Base-by-base conservation (phyloP, 345 rosid species). In the Psidium guajava region DNA sequence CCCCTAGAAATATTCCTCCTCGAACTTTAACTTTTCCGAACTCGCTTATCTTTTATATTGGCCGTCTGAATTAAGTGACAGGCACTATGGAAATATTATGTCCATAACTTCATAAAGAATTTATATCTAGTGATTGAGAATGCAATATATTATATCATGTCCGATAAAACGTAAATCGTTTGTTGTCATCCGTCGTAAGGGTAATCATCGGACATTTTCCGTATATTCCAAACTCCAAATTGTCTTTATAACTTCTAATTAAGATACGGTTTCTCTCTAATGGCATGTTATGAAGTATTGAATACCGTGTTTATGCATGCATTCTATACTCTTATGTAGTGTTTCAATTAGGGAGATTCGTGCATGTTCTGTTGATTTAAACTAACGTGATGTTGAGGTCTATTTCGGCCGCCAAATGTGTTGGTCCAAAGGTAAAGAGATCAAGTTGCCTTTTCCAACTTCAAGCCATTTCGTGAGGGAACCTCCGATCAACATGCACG, bases 371-470 rank as follows among this genome's bases (percentile, higher is more conserved):
- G 9, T 69, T 21, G 47, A 53, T 53, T 53, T 53, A 53, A 53
- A 53, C 21, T 6, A 53, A 53, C 3, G 55, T 16, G 55, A 9
- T 20, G 18, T 36, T 18, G 4, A 36, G 10, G 11, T 36, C 24
- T 36, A 18, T 69, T 69, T 36, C 7, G 13, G 0, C 25, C 0
- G 1, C 47, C 14, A 2, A 18, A 18, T 2, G 3, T 36, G 22
- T 36, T 0, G 13, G 80, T 21, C 3, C 36, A 36, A 6, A 4
- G 47, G 6, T 8, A 69, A 69, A 1, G 80, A 69, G 47, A 69
- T 69, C 25, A 36, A 69, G 25, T 69, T 18, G 25, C 20, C 47
- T 18, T 69, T 18, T 69, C 47, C 80, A 18, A 18, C 44, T 36
- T 69, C 3, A 6, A 36, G 14, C 20, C 47, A 69, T 69, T 69